A percentile compares a stretch with the other conserved stretches of the same genome.
Conservation (phyloP, 2,329 filamentous ascomycete genomes). For the Aspergillus tanneri region DNA sequence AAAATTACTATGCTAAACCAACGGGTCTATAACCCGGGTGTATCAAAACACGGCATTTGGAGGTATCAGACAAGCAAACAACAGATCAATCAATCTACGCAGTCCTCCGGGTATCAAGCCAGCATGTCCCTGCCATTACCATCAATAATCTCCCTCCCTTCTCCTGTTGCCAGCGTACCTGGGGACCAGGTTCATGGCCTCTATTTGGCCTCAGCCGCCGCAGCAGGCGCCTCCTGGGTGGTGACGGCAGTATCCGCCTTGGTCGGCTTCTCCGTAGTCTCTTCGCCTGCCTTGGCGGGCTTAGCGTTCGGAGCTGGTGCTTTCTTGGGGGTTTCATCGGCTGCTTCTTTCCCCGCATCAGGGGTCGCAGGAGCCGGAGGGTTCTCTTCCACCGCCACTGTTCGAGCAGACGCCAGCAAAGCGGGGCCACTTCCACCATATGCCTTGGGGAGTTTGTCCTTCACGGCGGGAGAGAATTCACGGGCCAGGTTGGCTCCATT, state of each 20-base stretch:
- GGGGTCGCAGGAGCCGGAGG: conserved; percentile 8
- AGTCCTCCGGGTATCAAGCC: conserved; percentile 23
- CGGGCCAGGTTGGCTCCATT: conserved; percentile 68
- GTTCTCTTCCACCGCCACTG: conserved; percentile 32
- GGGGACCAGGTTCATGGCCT: not conserved
- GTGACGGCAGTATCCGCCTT: conserved; percentile 25
- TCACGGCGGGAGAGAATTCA: conserved; percentile 58
- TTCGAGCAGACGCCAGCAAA: conserved; percentile 43
- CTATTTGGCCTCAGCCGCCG: conserved; percentile 17
- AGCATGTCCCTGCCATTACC: conserved; percentile 13
- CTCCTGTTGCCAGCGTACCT: not conserved
- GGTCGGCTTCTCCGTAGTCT: conserved; percentile 15
- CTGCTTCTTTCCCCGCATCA: conserved; percentile 11
- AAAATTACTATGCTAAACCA: conserved; percentile 5
- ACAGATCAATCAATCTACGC: conserved; percentile 14
- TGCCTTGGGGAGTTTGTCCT: conserved; percentile 64
- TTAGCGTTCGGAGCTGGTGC: conserved; percentile 15
- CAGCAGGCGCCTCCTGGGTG: conserved; percentile 11
- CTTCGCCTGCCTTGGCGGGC: conserved; percentile 15
- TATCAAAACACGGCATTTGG: conserved; percentile 4
- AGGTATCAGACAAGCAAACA: conserved; percentile 23
- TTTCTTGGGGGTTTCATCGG: conserved; percentile 17
- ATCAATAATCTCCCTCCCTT: conserved; percentile 1
- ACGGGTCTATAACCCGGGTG: not conserved
- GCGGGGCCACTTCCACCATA: conserved; percentile 73